A percentile compares a stretch with the other conserved stretches of the same genome.
Evolutionary conservation across 75 land plant species (phyloP).

Genomic region (Selaginella tamariscina): DNA sequence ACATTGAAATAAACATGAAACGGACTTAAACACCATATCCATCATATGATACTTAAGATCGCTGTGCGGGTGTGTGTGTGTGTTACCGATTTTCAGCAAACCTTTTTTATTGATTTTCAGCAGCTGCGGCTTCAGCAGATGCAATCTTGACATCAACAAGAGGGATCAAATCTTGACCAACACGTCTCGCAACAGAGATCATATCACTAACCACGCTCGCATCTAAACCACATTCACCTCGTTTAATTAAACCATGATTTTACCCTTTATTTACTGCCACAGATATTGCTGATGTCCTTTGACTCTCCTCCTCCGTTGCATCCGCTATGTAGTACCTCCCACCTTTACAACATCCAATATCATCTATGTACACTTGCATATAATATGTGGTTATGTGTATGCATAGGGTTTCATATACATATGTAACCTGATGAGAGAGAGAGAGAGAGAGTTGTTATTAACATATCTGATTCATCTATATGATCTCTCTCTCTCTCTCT

Average conservation of each 20-base stretch:
- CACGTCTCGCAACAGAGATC: conserved; percentile 78
- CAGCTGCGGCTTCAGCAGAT: conserved; percentile 45
- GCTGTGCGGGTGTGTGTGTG: no score
- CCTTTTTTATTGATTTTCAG: not conserved
- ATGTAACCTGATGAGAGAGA: not conserved
- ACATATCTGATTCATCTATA: no score
- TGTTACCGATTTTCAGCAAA: no score
- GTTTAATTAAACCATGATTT: conserved; percentile 76
- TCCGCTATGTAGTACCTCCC: conserved; percentile 86
- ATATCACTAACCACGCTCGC: conserved; percentile 80
- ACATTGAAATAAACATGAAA: no score
- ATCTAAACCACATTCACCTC: conserved; percentile 74
- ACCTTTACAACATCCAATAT: conserved; percentile 31
- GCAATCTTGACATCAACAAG: conserved; percentile 61
- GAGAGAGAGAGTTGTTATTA: no score
- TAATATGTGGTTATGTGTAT: not conserved
- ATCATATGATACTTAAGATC: no score
- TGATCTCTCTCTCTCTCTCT: conserved; percentile 94
- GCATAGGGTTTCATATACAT: not conserved
- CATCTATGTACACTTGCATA: not conserved
- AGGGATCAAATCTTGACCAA: conserved; percentile 40
- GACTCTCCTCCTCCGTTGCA: conserved; percentile 92
- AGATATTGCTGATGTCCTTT: conserved; percentile 88
- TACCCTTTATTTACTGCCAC: conserved; percentile 58
- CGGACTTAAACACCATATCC: no score